Evolutionary conservation across 331 rosid genomes (phyloP), one percentile per base, ranked within the genome.

Genomic region (Quercus tomentella): DNA sequence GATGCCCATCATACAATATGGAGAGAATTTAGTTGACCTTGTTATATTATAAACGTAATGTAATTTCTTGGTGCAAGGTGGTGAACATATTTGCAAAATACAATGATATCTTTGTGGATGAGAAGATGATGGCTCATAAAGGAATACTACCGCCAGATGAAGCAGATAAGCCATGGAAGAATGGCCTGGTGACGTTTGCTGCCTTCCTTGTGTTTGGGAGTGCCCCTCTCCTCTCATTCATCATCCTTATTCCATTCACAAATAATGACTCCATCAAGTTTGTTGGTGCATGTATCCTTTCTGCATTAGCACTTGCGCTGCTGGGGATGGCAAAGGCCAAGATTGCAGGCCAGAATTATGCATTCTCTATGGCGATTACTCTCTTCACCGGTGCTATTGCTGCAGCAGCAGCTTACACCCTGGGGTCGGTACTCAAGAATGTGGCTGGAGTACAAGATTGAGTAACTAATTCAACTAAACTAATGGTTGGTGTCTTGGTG

Each of bases 131-230:
- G 21, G 85, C 87, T 49, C 73, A 83, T 21, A 85, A 65, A 61
- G 91, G 89, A 79, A 77, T 70, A 79, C 75, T 78, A 52, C 86
- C 82, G 3, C 82, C 89, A 5, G 88, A 89, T 1, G 37, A 84
- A 68, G 88, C 87, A 79, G 90, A 79, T 41, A 82, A 86, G 82
- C 91, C 96, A 0, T 87, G 92, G 91, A 89, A 85, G 88, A 85
- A 84, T 43, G 91, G 89, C 12, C 76, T 86, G 3, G 75, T 82
- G 7, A 89, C 91, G 3, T 88, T 88, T 66, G 82, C 72, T 9
- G 80, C 94, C 26, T 89, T 88, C 83, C 81, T 86, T 41, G 17
- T 83, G 10, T 88, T 91, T 57, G 92, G 97, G 67, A 75, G 82
- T 33, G 55, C 78, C 37, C 90, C 92, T 23, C 76, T 90, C 16